These are phyloP conservation scores for Clarireedia sp. DNA, from an alignment of 2,329 filamentous ascomycete species.

Conservation along the genomic window DNA sequence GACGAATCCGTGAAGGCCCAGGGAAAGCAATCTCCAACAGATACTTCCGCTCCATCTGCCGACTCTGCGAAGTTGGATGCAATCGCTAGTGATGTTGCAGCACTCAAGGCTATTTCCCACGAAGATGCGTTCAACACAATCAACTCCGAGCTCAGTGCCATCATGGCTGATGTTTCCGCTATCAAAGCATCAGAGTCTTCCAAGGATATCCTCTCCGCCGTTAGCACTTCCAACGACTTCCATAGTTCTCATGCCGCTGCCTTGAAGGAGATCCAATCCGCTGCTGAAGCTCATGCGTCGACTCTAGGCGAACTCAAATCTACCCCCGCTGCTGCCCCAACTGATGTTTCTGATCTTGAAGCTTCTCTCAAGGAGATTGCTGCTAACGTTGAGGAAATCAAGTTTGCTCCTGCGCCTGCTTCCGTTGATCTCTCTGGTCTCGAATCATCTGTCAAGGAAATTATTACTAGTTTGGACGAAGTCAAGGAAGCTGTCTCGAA, in stretches of 20 bases:
- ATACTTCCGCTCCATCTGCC: conserved; percentile 18
- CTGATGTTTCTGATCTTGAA: conserved; percentile 13
- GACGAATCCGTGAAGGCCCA: conserved; percentile 21
- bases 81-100: conserved; percentile 18
- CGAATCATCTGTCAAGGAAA: conserved; percentile 15
- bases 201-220: conserved; percentile 17
- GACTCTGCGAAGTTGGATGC: conserved; percentile 23
- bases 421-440: conserved; percentile 15
- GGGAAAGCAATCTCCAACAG: conserved; percentile 21
- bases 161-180: conserved; percentile 21
- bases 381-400: conserved; percentile 9
- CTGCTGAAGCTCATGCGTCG: conserved; percentile 12
- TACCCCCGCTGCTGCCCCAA: conserved; percentile 13
- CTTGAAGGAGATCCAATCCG: conserved; percentile 18
- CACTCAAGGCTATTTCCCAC: conserved; percentile 18
- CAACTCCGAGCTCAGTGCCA: conserved; percentile 19
- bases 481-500: conserved; percentile 9
- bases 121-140: conserved; percentile 21
- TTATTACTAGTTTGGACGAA: conserved; percentile 13
- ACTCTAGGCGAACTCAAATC: conserved; percentile 7
- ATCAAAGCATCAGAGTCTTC: conserved; percentile 16
- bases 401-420: conserved; percentile 10
- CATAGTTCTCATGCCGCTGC: conserved; percentile 17
- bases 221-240: conserved; percentile 20
- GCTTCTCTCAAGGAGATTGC: conserved; percentile 11